Evolutionary conservation across 2,329 filamentous ascomycete genomes (phyloP), one percentile per base, ranked within the genome.

Genomic region (Penicillium vulpinum): DNA sequence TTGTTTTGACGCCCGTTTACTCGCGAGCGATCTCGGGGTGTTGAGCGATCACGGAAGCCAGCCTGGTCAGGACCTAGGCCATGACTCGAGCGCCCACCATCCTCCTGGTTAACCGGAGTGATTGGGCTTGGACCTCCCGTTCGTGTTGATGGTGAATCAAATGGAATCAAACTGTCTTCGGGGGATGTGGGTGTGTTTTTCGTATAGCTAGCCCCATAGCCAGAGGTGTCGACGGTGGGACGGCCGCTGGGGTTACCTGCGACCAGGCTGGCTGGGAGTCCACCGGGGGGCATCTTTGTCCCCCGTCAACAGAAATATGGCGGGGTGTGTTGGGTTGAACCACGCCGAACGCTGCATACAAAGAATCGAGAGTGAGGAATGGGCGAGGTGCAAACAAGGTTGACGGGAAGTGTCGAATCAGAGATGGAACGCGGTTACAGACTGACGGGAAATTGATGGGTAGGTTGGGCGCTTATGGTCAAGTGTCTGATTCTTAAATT

Each of bases 181-280:
- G 74, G 73, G 13, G 75, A 77, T 36, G 72, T 76, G 7, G 75
- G 75, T 6, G 75, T 76, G 46, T 75, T 73, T 53, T 65, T 67
- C 39, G 73, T 69, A 54, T 70, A 73, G 57, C 66, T 69, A 59
- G 67, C 63, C 55, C 69, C 70, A 44, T 75, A 73, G 48, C 72
- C 68, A 51, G 68, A 69, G 18, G 70, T 72, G 58, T 73, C 76
- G 59, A 74, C 60, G 22, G 70, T 71, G 40, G 73, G 72, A 58
- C 71, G 69, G 64, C 68, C 67, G 58, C 69, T 70, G 55, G 73
- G 71, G 60, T 77, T 74, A 61, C 75, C 75, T 61, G 75, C 74
- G 64, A 77, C 71, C 64, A 77, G 70, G 66, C 73, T 76, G 61
- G 75, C 71, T 62, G 75, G 75, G 59, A 74, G 71, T 65, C 74